Evolutionary conservation across 192 early-diverging fungal species (phyloP), one percentile per base, ranked within the genome.

Genomic region (Podila minutissima): DNA sequence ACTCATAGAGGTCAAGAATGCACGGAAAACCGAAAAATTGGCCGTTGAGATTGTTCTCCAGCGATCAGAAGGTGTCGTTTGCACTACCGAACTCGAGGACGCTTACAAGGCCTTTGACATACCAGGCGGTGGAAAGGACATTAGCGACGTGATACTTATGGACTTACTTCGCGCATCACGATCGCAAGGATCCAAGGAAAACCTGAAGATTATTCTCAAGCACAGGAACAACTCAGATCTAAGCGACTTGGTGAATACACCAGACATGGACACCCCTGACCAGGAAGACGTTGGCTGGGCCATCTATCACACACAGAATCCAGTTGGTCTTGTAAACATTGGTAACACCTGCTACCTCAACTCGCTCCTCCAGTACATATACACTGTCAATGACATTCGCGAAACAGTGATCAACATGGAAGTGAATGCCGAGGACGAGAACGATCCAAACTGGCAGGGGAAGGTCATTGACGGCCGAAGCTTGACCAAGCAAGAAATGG

Each of bases 341-440:
- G 94, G 94, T 49, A 95, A 94, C 57, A 97, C 95, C 0, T 97
- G 95, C 82, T 97, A 97, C 73, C 85, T 97, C 20, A 97, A 96
- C 75, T 93, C 93, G 46, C 75, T 97, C 24, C 81, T 97, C 26
- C 91, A 94, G 86, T 94, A 93, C 62, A 81, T 92, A 26, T 95
- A 89, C 61, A 92, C 92, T 0, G 66, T 95, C 4, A 59, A 83
- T 31, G 87, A 88, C 1, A 75, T 95, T 5, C 88, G 94, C 3
- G 70, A 89, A 11, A 81, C 91, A 1, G 88, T 95, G 8, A 62
- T 94, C 66, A 75, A 88, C 19, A 83, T 86, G 70, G 89, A 89
- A 33, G 51, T 73, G 0, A 83, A 82, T 53, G 66, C 82, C 9
- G 74, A 83, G 49, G 75, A 86, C 28, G 81, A 83, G 33, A 37